Percentiles rank a stretch among this genome's conserved stretches.
Conservation (phyloP, 1,139 yeast genomes). For the Suhomyces chickasaworum region DNA sequence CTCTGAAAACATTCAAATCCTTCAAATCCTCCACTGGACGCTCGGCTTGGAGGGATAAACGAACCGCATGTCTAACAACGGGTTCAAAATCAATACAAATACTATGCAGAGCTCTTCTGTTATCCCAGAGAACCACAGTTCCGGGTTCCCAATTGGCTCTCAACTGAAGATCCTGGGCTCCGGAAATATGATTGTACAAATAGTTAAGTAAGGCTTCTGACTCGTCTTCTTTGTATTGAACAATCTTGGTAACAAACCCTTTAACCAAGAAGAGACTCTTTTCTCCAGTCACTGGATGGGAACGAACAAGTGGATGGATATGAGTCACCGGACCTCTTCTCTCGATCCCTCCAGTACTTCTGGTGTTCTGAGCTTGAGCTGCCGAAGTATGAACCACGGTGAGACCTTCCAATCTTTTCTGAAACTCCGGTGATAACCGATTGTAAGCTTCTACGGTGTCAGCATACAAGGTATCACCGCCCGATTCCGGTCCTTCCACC, state of each 20-base stretch:
- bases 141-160: conserved; percentile 61
- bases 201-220: conserved; percentile 52
- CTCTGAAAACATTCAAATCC: conserved; percentile 24
- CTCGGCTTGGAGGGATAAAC: conserved; percentile 51
- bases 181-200: conserved; percentile 49
- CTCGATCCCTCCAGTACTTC: conserved; percentile 42
- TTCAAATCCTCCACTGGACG: conserved; percentile 43
- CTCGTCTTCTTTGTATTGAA: conserved; percentile 59
- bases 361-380: conserved; percentile 31
- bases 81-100: conserved; percentile 49
- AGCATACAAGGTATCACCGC: conserved; percentile 40
- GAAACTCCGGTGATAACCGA: conserved; percentile 30
- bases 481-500: conserved; percentile 42
- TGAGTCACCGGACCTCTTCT: conserved; percentile 46
- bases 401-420: conserved; percentile 28
- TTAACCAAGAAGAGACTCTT: conserved; percentile 55
- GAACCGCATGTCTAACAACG: conserved; percentile 44
- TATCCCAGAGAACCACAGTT: conserved; percentile 56
- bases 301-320: conserved; percentile 58
- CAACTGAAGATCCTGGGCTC: conserved; percentile 54
- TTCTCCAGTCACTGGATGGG: conserved; percentile 59
- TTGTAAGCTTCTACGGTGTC: conserved; percentile 32
- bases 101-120: conserved; percentile 45
- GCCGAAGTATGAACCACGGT: conserved; percentile 31
- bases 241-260: conserved; percentile 56